Base-by-base conservation (phyloP, 1,284 basidiomycete species). In the Moesziomyces aphidis region DNA sequence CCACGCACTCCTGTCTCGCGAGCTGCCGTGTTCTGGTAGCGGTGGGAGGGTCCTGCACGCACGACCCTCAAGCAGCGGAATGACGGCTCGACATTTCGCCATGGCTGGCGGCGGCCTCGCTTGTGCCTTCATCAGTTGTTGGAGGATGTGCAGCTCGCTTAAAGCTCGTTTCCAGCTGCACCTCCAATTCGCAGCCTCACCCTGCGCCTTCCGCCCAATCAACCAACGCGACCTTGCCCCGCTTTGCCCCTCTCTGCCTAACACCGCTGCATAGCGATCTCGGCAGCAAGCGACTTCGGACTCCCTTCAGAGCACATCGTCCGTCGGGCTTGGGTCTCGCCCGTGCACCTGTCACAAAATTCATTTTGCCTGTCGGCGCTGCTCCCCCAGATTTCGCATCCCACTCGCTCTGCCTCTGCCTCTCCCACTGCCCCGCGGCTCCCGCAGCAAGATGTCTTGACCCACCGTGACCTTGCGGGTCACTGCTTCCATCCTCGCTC, bases 131-230 rank as follows among this genome's bases (percentile, higher is more conserved):
- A 22, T 53, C 23, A 13, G 13, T 11, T 13, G 13, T 54, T 59
- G 13, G 17, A 54, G 45, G 42, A 61, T 55, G 44, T 61, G 51
- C 46, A 31, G 55, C 48, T 61, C 53, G 52, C 53, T 51, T 55
- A 61, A 34, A 21, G 24, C 23, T 22, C 42, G 21, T 44, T 48
- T 47, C 44, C 31, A 42, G 39, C 39, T 42, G 39, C 39, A 42
- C 19, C 19, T 17, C 17, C 11, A 11, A 5, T 19, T 45, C 42
- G 10, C 31, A 1, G 31, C 31, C 31, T 34, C 10, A 34, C 31
- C 31, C 19, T 51, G 28, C 23, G 50, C 43, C 50, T 47, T 52
- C 46, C 43, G 26, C 28, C 31, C 31, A 34, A 34, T 34, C 31
- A 13, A 6, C 26, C 26, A 34, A 34, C 13, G 31, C 31, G 31